phyloP scores from a whole-genome alignment of 1,139 yeast species.

The Saccharomyces hybrid region DNA sequence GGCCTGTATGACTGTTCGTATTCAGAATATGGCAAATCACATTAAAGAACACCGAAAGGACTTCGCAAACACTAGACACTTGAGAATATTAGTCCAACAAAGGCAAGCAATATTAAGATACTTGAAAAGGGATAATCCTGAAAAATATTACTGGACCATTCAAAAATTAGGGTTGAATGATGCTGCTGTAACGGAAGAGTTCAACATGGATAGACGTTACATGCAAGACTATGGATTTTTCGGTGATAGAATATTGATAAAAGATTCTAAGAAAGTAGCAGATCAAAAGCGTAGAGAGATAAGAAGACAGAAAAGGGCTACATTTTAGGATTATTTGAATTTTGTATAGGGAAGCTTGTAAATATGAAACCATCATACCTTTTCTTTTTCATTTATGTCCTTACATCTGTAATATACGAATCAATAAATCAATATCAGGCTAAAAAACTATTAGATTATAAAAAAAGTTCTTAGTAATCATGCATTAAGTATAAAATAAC shows the following conservation, averaged over 20 bases:
- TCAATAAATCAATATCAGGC: conserved; percentile 1
- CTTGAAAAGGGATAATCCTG: conserved; percentile 69
- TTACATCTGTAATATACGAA: background rate
- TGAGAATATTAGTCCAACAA: conserved; percentile 78
- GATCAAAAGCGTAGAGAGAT: conserved; percentile 38
- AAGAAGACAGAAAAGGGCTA: conserved; percentile 34
- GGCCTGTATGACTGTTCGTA: conserved; percentile 75
- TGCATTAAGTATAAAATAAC: background rate
- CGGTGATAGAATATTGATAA: conserved; percentile 48
- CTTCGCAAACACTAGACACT: conserved; percentile 54
- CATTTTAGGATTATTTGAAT: conserved; percentile 3
- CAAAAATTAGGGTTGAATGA: conserved; percentile 85
- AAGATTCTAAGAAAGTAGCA: conserved; percentile 39
- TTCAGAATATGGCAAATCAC: conserved; percentile 72
- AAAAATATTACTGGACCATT: conserved; percentile 76
- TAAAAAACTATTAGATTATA: background rate
- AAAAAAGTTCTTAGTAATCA: background rate
- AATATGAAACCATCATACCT: background rate
- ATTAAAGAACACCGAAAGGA: conserved; percentile 70
- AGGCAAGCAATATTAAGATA: conserved; percentile 80
- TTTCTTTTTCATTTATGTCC: background rate
- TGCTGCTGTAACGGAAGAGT: conserved; percentile 67
- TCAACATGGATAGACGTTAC: conserved; percentile 76
- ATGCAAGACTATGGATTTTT: conserved; percentile 80
- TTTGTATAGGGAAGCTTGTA: conserved; percentile 5